Base-by-base conservation (phyloP, 257 asterid genomes). In the Gentiana macrophylla region DNA sequence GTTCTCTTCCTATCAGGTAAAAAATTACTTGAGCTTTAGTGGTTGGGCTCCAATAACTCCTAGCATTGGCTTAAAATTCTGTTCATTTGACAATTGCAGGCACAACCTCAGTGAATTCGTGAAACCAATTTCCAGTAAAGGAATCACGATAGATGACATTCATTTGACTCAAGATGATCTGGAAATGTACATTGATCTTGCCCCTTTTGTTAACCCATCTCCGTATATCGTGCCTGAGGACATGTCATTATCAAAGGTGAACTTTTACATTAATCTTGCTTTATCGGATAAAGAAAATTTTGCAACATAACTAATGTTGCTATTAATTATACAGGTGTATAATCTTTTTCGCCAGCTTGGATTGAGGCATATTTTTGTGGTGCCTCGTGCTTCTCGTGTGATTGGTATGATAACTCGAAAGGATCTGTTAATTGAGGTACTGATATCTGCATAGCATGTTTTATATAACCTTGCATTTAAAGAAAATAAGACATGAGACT, bases 101-200 rank as follows among this genome's bases (percentile, higher is more conserved):
- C 99, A 92, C 79, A 85, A 81, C 70, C 89, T 83, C 52, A 75
- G 76, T 11, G 99, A 92, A 74, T 92, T 92, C 62, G 86, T 92
- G 58, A 92, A 92, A 78, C 99, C 99, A 8, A 84, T 82, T 72
- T 92, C 99, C 41, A 92, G 94, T 70, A 88, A 80, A 70, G 95
- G 99, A 59, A 45, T 85, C 45, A 57, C 94, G 51, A 69, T 92
- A 66, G 75, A 77, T 56, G 99, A 92, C 74, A 81, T 92, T 63
- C 84, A 81, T 72, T 74, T 85, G 60, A 81, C 90, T 50, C 68
- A 82, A 12, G 95, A 92, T 75, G 97, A 92, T 77, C 50, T 92
- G 59, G 96, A 88, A 72, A 92, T 92, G 99, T 92, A 78, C 75
- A 85, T 92, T 61, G 99, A 88, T 74, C 95, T 92, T 54, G 99